Conservation (phyloP, 306 rosid species). For the Albizia julibrissin region DNA sequence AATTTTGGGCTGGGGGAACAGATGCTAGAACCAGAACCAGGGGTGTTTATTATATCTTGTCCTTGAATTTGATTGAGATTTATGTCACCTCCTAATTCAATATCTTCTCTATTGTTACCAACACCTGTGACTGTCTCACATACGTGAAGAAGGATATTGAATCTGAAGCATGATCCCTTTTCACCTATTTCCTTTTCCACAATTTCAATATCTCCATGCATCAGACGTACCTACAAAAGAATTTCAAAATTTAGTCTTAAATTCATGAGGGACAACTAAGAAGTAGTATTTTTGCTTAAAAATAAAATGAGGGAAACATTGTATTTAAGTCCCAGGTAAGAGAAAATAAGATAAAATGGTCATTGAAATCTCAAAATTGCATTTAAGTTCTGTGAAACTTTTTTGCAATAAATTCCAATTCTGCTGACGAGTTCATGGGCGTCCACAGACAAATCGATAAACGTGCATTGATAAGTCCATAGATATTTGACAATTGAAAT, state of each 20-base stretch:
- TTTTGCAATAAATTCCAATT: no score
- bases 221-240: conserved; percentile 65
- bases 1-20: conserved; percentile 44
- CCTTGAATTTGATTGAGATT: conserved; percentile 14
- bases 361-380: no score
- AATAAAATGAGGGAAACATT: no score
- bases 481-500: no score
- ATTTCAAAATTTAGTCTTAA: background rate
- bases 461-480: no score
- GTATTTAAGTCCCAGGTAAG: no score
- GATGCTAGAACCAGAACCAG: conserved; percentile 39
- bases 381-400: no score
- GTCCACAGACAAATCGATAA: no score
- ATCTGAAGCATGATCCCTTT: conserved; percentile 73
- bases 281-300: background rate
- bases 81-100: conserved; percentile 21
- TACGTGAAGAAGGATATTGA: conserved; percentile 50
- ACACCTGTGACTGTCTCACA: conserved; percentile 31
- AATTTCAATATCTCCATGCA: conserved; percentile 77
- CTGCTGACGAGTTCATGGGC: no score
- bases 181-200: conserved; percentile 69
- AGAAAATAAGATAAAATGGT: no score
- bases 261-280: background rate
- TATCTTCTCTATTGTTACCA: conserved; percentile 34
- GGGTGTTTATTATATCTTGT: conserved; percentile 3